phyloP scores from a whole-genome alignment of 2,329 filamentous ascomycete species.

The Metarhizium rileyi region DNA sequence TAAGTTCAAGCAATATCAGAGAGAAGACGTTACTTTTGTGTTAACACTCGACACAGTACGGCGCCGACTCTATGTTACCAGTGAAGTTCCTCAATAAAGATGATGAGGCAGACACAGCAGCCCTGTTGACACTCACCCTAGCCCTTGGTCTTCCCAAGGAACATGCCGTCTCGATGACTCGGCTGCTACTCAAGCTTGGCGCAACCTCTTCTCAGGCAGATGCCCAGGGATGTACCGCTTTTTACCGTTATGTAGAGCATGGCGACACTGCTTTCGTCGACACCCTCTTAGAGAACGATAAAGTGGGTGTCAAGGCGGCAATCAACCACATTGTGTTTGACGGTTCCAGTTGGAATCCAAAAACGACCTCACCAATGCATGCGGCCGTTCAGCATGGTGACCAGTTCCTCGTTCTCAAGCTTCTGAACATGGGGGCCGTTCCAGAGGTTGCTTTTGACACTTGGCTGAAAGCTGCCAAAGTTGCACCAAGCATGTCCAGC shows the following conservation, averaged over 20 bases:
- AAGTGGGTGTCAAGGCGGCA: slow-evolving; percentile 49
- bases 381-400: slow-evolving; percentile 48
- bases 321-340: slow-evolving; percentile 53
- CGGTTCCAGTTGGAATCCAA: slow-evolving; percentile 21
- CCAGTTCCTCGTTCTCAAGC: slow-evolving; percentile 40
- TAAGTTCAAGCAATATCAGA: slow-evolving; percentile 17
- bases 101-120: slow-evolving; percentile 40
- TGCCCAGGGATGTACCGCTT: slow-evolving; percentile 48
- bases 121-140: slow-evolving; percentile 62
- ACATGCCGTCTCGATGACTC: slow-evolving; percentile 55
- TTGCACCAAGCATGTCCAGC: slow-evolving; percentile 28
- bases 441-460: slow-evolving; percentile 51
- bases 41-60: slow-evolving; percentile 42
- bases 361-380: slow-evolving; percentile 41
- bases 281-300: slow-evolving; percentile 44
- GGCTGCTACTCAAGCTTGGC: slow-evolving; percentile 57
- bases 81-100: slow-evolving; percentile 50
- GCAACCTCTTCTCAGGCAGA: slow-evolving; percentile 68
- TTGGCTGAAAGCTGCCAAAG: slow-evolving; percentile 49
- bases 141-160: slow-evolving; percentile 53
- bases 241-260: slow-evolving; percentile 53
- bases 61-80: slow-evolving; percentile 66
- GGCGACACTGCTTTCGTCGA: slow-evolving; percentile 39
- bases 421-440: slow-evolving; percentile 55
- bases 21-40: neutral